Conservation (phyloP, 1,284 basidiomycete species). For the Neonothopanus nambi region DNA sequence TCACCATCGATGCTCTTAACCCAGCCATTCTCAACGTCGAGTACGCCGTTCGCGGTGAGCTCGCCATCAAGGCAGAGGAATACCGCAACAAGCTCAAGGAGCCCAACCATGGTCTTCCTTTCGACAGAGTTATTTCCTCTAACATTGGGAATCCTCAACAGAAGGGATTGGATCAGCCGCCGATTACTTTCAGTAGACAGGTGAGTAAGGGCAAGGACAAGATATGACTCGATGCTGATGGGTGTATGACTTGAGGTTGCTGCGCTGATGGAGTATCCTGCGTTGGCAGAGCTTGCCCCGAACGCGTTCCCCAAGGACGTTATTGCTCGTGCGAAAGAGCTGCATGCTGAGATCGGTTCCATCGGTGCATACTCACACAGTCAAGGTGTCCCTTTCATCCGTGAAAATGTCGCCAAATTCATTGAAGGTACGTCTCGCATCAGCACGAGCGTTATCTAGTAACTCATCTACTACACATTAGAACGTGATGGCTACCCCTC, state of each 20-base stretch:
- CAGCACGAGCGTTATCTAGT: not conserved
- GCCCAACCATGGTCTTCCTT: slow-evolving; percentile 68
- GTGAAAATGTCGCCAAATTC: slow-evolving; percentile 88
- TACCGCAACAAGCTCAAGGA: slow-evolving; percentile 71
- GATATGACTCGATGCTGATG: not conserved
- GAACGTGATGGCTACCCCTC: slow-evolving; percentile 88
- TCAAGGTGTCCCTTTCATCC: slow-evolving; percentile 89
- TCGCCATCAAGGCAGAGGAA: slow-evolving; percentile 92
- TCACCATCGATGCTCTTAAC: slow-evolving; percentile 73
- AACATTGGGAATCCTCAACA: slow-evolving; percentile 99
- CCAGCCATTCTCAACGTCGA: slow-evolving; percentile 86
- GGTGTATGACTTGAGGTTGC: slow-evolving; percentile 60
- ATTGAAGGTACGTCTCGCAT: slow-evolving; percentile 65
- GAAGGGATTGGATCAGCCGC: slow-evolving; percentile 89
- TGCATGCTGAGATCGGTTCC: slow-evolving; percentile 88
- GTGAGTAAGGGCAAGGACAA: slow-evolving; percentile 40
- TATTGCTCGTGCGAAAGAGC: slow-evolving; percentile 78
- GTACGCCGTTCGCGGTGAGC: slow-evolving; percentile 96
- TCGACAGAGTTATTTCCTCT: slow-evolving; percentile 88
- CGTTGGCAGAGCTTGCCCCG: slow-evolving; percentile 76
- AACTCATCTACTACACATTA: slow-evolving; percentile 31
- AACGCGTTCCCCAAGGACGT: slow-evolving; percentile 87
- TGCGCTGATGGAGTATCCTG: slow-evolving; percentile 91
- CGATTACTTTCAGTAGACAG: slow-evolving; percentile 93
- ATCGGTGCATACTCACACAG: slow-evolving; percentile 96